Conservation (phyloP, 352 stramenopile genomes). For the Achlya hypogyna region DNA sequence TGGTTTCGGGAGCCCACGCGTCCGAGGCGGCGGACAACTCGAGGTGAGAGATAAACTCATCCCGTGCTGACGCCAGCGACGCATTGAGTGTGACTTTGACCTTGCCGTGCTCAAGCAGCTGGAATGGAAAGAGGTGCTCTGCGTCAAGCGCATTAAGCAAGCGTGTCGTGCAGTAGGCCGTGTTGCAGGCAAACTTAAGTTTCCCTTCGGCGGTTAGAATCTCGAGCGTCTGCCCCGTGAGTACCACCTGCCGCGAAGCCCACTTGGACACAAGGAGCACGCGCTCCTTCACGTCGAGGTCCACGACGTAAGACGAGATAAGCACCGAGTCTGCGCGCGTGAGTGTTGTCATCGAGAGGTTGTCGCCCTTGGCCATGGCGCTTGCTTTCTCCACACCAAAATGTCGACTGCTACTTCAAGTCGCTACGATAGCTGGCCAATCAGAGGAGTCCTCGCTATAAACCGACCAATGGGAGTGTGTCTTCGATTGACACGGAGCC, state of each 20-base stretch:
- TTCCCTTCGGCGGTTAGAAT: neutral
- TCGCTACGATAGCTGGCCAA: no score
- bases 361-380: no score
- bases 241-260: neutral
- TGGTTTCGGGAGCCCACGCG: neutral
- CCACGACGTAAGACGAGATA: neutral
- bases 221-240: neutral
- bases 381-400: no score
- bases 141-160: neutral
- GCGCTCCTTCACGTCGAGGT: neutral
- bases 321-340: neutral
- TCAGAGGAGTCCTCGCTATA: no score
- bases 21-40: neutral
- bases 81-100: neutral
- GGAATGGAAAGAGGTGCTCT: neutral
- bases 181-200: neutral
- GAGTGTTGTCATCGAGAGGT: no score
- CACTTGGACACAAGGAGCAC: neutral
- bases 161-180: neutral
- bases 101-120: neutral
- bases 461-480: no score
- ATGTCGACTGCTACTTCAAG: no score
- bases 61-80: neutral
- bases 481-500: no score
- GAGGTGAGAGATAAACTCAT: neutral